A percentile compares a stretch with the other conserved stretches of the same genome.
phyloP scores from a whole-genome alignment of 176 grass and related monocot genomes.

The Carex kokanica region DNA sequence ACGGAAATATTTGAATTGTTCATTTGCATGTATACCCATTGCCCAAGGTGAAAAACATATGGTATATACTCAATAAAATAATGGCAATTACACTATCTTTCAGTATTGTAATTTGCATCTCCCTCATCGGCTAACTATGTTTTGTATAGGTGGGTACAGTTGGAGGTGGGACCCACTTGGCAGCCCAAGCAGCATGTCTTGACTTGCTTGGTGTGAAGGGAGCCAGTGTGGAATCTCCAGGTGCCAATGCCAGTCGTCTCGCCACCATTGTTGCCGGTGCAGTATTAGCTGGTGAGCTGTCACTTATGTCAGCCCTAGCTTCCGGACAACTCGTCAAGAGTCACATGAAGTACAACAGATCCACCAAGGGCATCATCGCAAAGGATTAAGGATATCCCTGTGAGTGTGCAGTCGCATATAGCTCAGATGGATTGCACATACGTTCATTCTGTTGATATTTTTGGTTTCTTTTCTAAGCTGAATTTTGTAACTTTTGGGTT shows the following conservation, averaged over 20 bases:
- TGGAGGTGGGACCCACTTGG: constrained; percentile 77
- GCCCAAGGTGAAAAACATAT: background rate
- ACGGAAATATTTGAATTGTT: background rate
- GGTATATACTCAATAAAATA: background rate
- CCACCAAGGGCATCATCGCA: constrained; percentile 47
- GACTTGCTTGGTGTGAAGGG: constrained; percentile 84
- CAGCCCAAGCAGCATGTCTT: constrained; percentile 67
- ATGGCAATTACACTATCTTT: background rate
- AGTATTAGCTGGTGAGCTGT: constrained; percentile 81
- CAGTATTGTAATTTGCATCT: no score
- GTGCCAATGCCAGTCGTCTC: constrained; percentile 62
- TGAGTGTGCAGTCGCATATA: no score
- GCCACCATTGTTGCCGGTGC: constrained; percentile 73
- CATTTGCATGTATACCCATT: background rate
- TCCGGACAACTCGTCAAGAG: constrained; percentile 82
- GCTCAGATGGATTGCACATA: background rate
- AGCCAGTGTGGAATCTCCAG: constrained; percentile 54
- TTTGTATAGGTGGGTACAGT: constrained; percentile 74
- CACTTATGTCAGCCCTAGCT: constrained; percentile 70
- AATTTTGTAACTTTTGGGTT: background rate
- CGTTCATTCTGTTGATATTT: background rate
- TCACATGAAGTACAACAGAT: constrained; percentile 97
- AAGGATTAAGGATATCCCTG: background rate
- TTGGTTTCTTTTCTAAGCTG: background rate
- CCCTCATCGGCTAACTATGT: background rate